Percentiles rank a stretch among this genome's conserved stretches.
These are phyloP conservation scores for Saccharomycopsis guyanensis DNA, from an alignment of 805 yeast species.

Conservation along the genomic window DNA sequence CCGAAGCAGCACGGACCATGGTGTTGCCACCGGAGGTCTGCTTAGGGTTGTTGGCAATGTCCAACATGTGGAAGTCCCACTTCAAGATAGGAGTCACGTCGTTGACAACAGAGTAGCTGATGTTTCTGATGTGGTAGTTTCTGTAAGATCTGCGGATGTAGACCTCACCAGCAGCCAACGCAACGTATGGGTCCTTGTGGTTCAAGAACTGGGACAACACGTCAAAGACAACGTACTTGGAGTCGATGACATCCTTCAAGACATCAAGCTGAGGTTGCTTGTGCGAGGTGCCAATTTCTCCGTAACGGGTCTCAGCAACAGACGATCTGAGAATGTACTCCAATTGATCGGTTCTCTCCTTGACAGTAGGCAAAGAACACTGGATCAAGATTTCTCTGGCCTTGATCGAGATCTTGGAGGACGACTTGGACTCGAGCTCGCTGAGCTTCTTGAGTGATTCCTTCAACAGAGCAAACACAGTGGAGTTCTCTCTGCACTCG, in stretches of 20 bases:
- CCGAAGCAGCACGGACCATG: constrained; percentile 84
- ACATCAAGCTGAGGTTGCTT: constrained; percentile 74
- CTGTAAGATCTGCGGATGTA: constrained; percentile 95
- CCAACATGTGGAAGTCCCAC: constrained; percentile 83
- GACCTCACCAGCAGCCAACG: constrained; percentile 94
- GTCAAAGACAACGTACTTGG: constrained; percentile 93
- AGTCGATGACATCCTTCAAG: constrained; percentile 88
- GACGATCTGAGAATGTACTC: constrained; percentile 92
- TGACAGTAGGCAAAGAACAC: constrained; percentile 92
- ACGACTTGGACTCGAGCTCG: constrained; percentile 80
- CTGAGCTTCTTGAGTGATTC: constrained; percentile 71
- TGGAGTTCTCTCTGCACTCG: constrained; percentile 61
- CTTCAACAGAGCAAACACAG: constrained; percentile 60
- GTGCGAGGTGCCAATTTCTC: constrained; percentile 70
- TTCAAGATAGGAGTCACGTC: constrained; percentile 55
- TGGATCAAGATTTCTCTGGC: constrained; percentile 95
- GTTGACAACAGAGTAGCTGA: constrained; percentile 41
- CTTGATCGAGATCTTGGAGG: constrained; percentile 89
- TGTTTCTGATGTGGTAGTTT: constrained; percentile 81
- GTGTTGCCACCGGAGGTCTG: constrained; percentile 33
- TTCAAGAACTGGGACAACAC: constrained; percentile 87
- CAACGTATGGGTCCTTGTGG: constrained; percentile 78
- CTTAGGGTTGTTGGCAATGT: constrained; percentile 50
- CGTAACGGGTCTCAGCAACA: constrained; percentile 83
- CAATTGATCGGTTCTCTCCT: constrained; percentile 94